A percentile compares a stretch with the other conserved stretches of the same genome.
These are phyloP conservation scores for Globisporangium echinulatum DNA, from an alignment of 352 stramenopile species.

Conservation along the genomic window DNA sequence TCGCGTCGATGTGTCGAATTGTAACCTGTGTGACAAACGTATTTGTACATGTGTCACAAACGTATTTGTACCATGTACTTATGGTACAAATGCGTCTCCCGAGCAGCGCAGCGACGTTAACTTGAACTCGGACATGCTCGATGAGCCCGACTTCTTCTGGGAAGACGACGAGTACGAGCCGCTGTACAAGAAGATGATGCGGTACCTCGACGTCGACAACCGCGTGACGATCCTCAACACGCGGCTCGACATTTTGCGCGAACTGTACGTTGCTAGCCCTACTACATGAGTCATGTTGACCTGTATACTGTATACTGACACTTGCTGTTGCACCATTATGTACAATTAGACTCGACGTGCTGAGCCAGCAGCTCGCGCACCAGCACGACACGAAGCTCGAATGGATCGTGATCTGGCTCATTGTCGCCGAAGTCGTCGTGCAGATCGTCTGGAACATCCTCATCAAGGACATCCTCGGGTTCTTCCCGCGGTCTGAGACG, in stretches of 20 bases:
- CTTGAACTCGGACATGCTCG: conserved; percentile 92
- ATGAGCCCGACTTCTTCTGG: conserved; percentile 94
- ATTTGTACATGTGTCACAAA: not conserved
- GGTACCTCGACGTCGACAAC: conserved; percentile 91
- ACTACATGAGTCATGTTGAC: too few species aligned
- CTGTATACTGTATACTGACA: not conserved
- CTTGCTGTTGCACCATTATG: not conserved
- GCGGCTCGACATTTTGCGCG: conserved; percentile 88
- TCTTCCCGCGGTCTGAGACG: conserved; percentile 61
- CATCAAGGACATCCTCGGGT: conserved; percentile 86
- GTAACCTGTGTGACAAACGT: not conserved
- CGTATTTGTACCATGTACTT: conserved; percentile 6
- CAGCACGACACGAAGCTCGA: conserved; percentile 88
- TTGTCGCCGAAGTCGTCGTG: conserved; percentile 87
- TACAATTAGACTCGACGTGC: conserved; percentile 75
- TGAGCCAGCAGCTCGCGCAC: conserved; percentile 89
- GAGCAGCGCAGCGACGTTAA: conserved; percentile 88
- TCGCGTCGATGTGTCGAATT: not conserved
- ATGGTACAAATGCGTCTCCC: conserved; percentile 2
- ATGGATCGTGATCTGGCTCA: conserved; percentile 94
- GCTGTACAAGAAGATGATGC: conserved; percentile 88
- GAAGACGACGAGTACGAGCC: conserved; percentile 91
- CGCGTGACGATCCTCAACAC: conserved; percentile 92
- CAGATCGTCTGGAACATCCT: conserved; percentile 87
- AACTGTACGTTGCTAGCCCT: conserved; percentile 57